Conservation (phyloP, 2,329 filamentous ascomycete species). For the Plectosphaerella sp. region DNA sequence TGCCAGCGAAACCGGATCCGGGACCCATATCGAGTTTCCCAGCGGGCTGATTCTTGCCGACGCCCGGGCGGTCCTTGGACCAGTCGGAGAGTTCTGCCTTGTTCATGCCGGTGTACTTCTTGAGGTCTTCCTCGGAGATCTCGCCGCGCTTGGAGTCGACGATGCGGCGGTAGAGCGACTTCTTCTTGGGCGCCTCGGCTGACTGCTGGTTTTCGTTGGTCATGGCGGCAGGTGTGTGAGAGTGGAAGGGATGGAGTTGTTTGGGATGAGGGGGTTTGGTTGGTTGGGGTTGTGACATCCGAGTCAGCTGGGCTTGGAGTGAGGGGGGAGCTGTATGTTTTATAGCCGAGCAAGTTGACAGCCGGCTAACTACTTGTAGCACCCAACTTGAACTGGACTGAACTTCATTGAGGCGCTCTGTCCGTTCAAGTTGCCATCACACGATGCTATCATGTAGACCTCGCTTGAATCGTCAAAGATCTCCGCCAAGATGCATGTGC, state of each 20-base stretch:
- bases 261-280: no score
- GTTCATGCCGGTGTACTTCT: conserved; percentile 35
- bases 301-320: no score
- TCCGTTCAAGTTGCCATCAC: no score
- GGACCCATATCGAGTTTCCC: conserved; percentile 25
- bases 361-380: no score
- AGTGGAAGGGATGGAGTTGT: not conserved
- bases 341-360: no score
- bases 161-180: conserved; percentile 25
- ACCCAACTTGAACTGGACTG: no score
- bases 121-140: conserved; percentile 32
- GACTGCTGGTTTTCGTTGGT: not conserved
- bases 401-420: no score
- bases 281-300: no score
- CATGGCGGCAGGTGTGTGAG: not conserved
- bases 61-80: conserved; percentile 31
- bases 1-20: conserved; percentile 22
- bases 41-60: conserved; percentile 33
- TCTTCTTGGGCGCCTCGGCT: conserved; percentile 11
- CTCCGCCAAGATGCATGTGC: no score
- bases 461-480: no score
- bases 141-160: conserved; percentile 24
- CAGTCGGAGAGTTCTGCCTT: conserved; percentile 25
- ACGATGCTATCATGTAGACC: no score
- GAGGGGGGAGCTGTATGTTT: no score